phyloP scores from a whole-genome alignment of 2,329 filamentous ascomycete genomes.

The Tolypocladium paradoxum region DNA sequence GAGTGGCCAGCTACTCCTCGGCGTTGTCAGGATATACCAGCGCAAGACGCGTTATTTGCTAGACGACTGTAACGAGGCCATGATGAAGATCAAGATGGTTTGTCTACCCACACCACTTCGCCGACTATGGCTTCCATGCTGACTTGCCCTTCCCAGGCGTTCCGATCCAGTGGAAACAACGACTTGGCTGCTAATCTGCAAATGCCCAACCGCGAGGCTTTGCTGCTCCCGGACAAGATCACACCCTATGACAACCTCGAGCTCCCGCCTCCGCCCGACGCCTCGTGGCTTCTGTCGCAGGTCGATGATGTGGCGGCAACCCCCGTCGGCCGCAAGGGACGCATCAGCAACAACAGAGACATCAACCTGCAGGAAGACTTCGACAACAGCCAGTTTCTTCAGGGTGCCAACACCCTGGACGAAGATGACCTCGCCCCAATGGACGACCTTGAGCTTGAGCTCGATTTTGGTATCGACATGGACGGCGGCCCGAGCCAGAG shows the following conservation, averaged over 20 bases:
- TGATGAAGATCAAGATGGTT: conserved; percentile 99
- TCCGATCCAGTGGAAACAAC: conserved; percentile 87
- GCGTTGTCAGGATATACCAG: conserved; percentile 95
- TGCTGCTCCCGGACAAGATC: conserved; percentile 84
- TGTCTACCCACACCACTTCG: conserved; percentile 9
- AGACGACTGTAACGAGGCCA: conserved; percentile 93
- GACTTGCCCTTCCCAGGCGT: conserved; percentile 53
- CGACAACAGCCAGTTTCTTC: conserved; percentile 70
- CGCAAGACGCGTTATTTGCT: conserved; percentile 92
- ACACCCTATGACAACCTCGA: conserved; percentile 79
- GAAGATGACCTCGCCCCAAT: conserved; percentile 45
- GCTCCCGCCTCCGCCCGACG: conserved; percentile 75
- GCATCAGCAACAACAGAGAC: conserved; percentile 49
- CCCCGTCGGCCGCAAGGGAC: conserved; percentile 45
- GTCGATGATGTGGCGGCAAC: conserved; percentile 49
- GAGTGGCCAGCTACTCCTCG: conserved; percentile 85
- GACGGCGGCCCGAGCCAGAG: conserved; percentile 57
- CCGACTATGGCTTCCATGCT: neutral
- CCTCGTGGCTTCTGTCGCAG: conserved; percentile 71
- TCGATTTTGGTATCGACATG: conserved; percentile 66
- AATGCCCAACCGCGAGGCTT: conserved; percentile 70
- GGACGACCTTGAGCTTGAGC: conserved; percentile 60
- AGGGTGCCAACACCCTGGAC: conserved; percentile 50
- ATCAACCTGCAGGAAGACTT: conserved; percentile 61
- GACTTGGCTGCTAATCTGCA: conserved; percentile 80